Percentiles rank a stretch among this genome's conserved stretches.
Evolutionary conservation across 495 filamentous ascomycete species (phyloP).

Genomic region (Rhypophila decipiens): DNA sequence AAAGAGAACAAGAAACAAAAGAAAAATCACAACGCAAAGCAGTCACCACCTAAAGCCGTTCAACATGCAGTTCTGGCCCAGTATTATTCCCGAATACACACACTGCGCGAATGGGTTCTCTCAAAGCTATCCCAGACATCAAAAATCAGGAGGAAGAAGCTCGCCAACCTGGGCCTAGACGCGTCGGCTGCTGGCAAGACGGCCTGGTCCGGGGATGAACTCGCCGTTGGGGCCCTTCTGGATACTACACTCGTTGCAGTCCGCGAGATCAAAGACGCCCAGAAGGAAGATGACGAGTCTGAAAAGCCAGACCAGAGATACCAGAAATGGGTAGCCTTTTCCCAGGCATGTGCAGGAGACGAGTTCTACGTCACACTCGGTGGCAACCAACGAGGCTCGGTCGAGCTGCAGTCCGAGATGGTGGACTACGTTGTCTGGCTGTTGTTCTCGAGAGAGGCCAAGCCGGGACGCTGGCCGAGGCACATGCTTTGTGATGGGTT

Average conservation of each 20-base stretch:
- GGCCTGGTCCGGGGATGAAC: slow-evolving; percentile 24
- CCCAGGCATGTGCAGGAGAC: slow-evolving; percentile 55
- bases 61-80: slow-evolving; percentile 62
- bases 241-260: slow-evolving; percentile 64
- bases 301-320: slow-evolving; percentile 35
- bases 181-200: slow-evolving; percentile 15
- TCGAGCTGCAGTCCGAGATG: slow-evolving; percentile 59
- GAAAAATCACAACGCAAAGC: no score
- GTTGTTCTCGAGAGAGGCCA: slow-evolving; percentile 55
- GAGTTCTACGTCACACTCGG: slow-evolving; percentile 45
- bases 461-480: slow-evolving; percentile 45
- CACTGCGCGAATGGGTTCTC: slow-evolving; percentile 68
- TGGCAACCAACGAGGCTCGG: slow-evolving; percentile 27
- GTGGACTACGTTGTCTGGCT: slow-evolving; percentile 77
- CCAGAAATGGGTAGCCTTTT: slow-evolving; percentile 59
- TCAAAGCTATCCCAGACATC: slow-evolving; percentile 38
- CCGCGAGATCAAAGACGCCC: background rate
- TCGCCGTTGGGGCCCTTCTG: slow-evolving; percentile 48
- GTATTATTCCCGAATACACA: slow-evolving; percentile 64
- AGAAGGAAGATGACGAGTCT: slow-evolving; percentile 21
- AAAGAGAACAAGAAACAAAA: background rate
- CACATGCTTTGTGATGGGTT: slow-evolving; percentile 80
- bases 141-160: slow-evolving; percentile 39
- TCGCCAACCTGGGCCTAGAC: slow-evolving; percentile 33
- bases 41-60: no score